phyloP scores from a whole-genome alignment of 2,329 filamentous ascomycete genomes.

The Curvularia eragrostidis region DNA sequence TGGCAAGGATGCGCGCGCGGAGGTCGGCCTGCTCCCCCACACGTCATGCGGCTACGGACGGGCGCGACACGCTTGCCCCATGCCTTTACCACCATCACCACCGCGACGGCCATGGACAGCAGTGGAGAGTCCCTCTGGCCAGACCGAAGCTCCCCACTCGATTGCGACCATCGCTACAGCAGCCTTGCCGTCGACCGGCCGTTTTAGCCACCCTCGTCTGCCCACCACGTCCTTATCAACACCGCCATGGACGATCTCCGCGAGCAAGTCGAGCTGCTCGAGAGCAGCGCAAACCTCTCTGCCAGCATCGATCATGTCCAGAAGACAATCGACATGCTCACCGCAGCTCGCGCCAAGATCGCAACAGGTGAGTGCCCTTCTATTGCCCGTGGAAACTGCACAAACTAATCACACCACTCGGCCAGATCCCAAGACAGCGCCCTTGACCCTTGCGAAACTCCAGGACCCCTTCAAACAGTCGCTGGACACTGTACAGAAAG shows the following conservation, averaged over 20 bases:
- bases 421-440: constrained; percentile 71
- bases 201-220: constrained; percentile 15
- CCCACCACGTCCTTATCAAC: constrained; percentile 1
- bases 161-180: constrained; percentile 3
- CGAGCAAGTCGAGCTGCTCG: constrained; percentile 76
- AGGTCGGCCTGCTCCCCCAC: constrained; percentile 21
- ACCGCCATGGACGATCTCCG: constrained; percentile 68
- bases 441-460: constrained; percentile 78
- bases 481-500: constrained; percentile 79
- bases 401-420: constrained; percentile 23
- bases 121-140: constrained; percentile 26
- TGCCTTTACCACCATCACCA: constrained; percentile 14
- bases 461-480: constrained; percentile 84
- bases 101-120: constrained; percentile 34
- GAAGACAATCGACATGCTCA: constrained; percentile 78
- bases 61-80: constrained; percentile 18
- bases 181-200: not conserved
- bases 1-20: constrained; percentile 6
- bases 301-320: constrained; percentile 82
- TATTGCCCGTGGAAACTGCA: not conserved
- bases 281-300: constrained; percentile 71
- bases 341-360: constrained; percentile 74
- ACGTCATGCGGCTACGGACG: constrained; percentile 29
- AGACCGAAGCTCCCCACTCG: constrained; percentile 18
- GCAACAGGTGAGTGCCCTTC: constrained; percentile 60